These are phyloP conservation scores for Blastocystis sp. DNA, from an alignment of 352 stramenopile genomes.

Conservation along the genomic window DNA sequence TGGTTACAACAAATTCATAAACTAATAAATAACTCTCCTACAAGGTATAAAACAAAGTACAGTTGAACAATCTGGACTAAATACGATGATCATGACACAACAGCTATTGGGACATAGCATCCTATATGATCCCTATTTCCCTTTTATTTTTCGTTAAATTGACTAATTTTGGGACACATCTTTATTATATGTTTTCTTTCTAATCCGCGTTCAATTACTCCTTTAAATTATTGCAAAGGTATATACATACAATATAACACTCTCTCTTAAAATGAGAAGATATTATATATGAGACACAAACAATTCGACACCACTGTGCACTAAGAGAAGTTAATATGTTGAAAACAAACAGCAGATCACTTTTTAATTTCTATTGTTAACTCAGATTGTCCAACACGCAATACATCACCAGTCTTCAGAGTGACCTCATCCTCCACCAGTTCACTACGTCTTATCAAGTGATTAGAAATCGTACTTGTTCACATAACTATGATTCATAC, in stretches of 20 bases:
- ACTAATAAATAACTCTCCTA: background rate
- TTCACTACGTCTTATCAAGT: background rate
- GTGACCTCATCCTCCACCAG: slow-evolving; percentile 22
- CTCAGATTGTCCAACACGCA: slow-evolving; percentile 45
- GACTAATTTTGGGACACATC: too few species aligned
- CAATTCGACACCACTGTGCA: too few species aligned
- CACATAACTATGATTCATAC: slow-evolving; percentile 59
- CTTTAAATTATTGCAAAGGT: too few species aligned
- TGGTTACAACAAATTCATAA: background rate
- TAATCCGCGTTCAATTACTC: too few species aligned
- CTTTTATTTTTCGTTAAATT: background rate
- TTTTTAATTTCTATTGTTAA: slow-evolving; percentile 37
- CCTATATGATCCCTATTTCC: background rate
- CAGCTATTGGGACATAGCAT: background rate
- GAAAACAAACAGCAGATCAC: background rate
- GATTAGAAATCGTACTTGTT: background rate
- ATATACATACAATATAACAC: too few species aligned
- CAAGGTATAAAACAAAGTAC: background rate
- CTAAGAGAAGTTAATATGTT: background rate
- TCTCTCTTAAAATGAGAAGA: too few species aligned
- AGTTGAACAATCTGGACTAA: background rate
- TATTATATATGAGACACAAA: too few species aligned
- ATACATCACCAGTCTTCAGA: slow-evolving; percentile 40
- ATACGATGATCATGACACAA: background rate
- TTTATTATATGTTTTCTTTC: too few species aligned